Conservation (phyloP, 768 basidiomycete genomes). For the Termitomyces sp. region DNA sequence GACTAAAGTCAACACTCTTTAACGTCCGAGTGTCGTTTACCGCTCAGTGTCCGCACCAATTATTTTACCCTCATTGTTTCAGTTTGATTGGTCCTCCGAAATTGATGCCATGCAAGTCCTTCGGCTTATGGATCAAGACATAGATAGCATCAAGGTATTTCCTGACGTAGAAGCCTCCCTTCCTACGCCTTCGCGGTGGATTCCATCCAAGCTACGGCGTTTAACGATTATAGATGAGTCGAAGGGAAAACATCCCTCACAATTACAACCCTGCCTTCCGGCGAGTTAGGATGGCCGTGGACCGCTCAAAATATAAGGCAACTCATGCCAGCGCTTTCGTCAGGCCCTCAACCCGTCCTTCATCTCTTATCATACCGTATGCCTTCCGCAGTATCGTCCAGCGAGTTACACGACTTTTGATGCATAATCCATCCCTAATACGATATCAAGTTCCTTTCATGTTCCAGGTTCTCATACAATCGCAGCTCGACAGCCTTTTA, state of each 20-base stretch:
- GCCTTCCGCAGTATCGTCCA: background rate
- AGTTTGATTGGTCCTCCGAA: too few species aligned
- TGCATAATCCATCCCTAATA: background rate
- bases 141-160: background rate
- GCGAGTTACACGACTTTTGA: background rate
- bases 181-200: background rate
- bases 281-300: background rate
- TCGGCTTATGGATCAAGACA: background rate
- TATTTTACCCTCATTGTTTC: too few species aligned
- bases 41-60: too few species aligned
- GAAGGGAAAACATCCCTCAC: background rate
- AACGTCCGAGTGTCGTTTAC: background rate
- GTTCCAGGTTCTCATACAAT: background rate
- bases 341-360: background rate
- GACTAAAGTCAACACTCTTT: background rate
- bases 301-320: background rate
- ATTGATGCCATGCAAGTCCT: background rate
- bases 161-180: background rate
- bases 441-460: background rate
- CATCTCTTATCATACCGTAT: background rate
- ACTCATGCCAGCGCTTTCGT: background rate
- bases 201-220: background rate
- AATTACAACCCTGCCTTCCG: background rate
- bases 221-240: background rate
- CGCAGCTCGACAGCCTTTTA: background rate